These are phyloP conservation scores for Vanderwaltozyma polyspora DNA, from an alignment of 805 yeast species.

Conservation along the genomic window DNA sequence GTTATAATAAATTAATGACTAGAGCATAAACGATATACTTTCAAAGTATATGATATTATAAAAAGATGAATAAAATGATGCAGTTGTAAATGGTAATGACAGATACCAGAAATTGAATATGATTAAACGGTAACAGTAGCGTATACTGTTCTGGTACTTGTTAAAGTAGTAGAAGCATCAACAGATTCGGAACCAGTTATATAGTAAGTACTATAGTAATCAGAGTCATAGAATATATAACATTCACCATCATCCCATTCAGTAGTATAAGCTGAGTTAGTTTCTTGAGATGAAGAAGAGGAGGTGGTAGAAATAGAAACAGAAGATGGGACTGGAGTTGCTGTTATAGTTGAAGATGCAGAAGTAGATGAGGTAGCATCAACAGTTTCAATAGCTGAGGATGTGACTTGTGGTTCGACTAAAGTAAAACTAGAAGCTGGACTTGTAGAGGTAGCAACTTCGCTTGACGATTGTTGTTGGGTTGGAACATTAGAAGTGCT, in stretches of 20 bases:
- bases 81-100: neutral
- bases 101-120: neutral
- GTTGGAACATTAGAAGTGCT: no score
- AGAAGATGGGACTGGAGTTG: slow-evolving; percentile 5
- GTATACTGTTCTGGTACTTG: slow-evolving; percentile 21
- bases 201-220: slow-evolving; percentile 24
- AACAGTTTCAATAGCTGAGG: slow-evolving; percentile 1
- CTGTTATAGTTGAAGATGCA: slow-evolving; percentile 4
- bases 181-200: slow-evolving; percentile 21
- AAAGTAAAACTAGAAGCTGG: slow-evolving; percentile 2
- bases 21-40: no score
- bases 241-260: slow-evolving; percentile 16
- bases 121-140: slow-evolving; percentile 11
- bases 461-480: no score
- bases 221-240: slow-evolving; percentile 15
- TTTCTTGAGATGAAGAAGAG: neutral
- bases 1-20: no score
- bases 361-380: slow-evolving; percentile 5
- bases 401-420: slow-evolving; percentile 1
- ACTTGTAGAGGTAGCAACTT: slow-evolving; percentile 1
- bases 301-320: slow-evolving; percentile 2
- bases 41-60: no score
- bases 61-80: no score
- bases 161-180: slow-evolving; percentile 27
- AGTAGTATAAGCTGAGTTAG: slow-evolving; percentile 1